Percentiles rank a stretch among this genome's conserved stretches.
phyloP scores from a whole-genome alignment of 805 yeast species.

The Millerago galiae region DNA sequence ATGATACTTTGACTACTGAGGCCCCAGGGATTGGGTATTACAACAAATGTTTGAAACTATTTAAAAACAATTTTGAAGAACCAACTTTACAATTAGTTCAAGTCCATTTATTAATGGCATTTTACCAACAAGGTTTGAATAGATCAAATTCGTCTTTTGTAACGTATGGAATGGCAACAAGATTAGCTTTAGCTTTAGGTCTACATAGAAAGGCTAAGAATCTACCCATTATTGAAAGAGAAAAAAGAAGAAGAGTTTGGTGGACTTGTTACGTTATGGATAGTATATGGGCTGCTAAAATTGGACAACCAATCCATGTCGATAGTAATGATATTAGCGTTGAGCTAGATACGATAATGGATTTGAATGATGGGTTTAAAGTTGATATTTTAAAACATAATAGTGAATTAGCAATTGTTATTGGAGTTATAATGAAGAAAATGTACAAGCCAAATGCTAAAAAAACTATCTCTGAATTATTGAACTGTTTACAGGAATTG shows the following conservation, averaged over 20 bases:
- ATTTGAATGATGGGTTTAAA: conserved; percentile 27
- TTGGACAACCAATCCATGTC: conserved; percentile 32
- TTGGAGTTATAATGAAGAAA: conserved; percentile 27
- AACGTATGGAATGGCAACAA: conserved; percentile 30
- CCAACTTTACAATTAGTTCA: conserved; percentile 29
- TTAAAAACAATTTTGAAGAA: conserved; percentile 26
- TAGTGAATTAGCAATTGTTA: conserved; percentile 18
- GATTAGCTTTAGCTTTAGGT: conserved; percentile 27
- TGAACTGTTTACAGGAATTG: conserved; percentile 19
- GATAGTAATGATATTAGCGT: conserved; percentile 28
- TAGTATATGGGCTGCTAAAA: conserved; percentile 31
- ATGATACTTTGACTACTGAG: conserved; percentile 8
- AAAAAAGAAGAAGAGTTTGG: conserved; percentile 31
- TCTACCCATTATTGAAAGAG: conserved; percentile 19
- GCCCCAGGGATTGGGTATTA: conserved; percentile 23
- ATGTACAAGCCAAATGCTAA: conserved; percentile 27
- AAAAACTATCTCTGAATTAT: conserved; percentile 18
- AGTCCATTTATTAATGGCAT: conserved; percentile 28
- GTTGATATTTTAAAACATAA: conserved; percentile 24
- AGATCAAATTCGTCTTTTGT: conserved; percentile 29
- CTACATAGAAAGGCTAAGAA: conserved; percentile 24
- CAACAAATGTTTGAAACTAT: conserved; percentile 27
- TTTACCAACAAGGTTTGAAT: conserved; percentile 31
- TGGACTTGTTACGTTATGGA: conserved; percentile 35
- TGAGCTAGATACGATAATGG: conserved; percentile 18